These are phyloP conservation scores for Russula lepida DNA, from an alignment of 768 basidiomycete genomes.

Conservation along the genomic window DNA sequence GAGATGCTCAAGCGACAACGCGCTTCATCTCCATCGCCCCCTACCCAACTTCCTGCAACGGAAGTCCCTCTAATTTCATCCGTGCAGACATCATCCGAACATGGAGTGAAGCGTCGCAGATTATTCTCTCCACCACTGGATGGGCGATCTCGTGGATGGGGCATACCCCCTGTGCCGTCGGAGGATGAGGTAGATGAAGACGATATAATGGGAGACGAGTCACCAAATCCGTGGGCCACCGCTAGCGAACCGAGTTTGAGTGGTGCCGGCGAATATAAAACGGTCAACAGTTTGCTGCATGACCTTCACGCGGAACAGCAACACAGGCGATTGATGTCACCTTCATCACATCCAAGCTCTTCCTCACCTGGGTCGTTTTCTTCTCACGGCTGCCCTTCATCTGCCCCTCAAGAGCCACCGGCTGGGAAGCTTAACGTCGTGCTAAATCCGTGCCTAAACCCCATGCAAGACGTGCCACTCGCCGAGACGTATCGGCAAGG, in stretches of 20 bases:
- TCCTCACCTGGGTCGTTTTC: slow-evolving; percentile 1
- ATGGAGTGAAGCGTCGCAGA: slow-evolving; percentile 46
- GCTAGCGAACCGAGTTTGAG: slow-evolving; percentile 3
- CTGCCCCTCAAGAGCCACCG: background rate
- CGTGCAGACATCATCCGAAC: slow-evolving; percentile 28
- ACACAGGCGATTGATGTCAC: slow-evolving; percentile 45
- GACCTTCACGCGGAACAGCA: slow-evolving; percentile 63
- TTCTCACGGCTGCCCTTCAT: background rate
- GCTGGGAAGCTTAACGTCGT: background rate
- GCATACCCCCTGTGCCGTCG: background rate
- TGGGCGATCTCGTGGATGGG: slow-evolving; percentile 44
- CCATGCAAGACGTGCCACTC: background rate
- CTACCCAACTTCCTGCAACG: slow-evolving; percentile 9
- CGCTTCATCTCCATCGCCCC: slow-evolving; percentile 15
- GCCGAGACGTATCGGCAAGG: background rate
- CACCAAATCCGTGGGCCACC: background rate
- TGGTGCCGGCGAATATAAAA: slow-evolving; percentile 40
- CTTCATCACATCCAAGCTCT: background rate
- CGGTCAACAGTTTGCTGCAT: slow-evolving; percentile 56
- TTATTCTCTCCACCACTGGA: slow-evolving; percentile 44
- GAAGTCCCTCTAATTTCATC: slow-evolving; percentile 11
- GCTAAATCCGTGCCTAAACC: background rate
- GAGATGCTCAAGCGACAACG: slow-evolving; percentile 23
- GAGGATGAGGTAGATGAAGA: slow-evolving; percentile 29
- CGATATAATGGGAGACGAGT: slow-evolving; percentile 13